Evolutionary conservation across 83 land plant species (phyloP), one percentile per base, ranked within the genome.

Genomic region (Picea abies): DNA sequence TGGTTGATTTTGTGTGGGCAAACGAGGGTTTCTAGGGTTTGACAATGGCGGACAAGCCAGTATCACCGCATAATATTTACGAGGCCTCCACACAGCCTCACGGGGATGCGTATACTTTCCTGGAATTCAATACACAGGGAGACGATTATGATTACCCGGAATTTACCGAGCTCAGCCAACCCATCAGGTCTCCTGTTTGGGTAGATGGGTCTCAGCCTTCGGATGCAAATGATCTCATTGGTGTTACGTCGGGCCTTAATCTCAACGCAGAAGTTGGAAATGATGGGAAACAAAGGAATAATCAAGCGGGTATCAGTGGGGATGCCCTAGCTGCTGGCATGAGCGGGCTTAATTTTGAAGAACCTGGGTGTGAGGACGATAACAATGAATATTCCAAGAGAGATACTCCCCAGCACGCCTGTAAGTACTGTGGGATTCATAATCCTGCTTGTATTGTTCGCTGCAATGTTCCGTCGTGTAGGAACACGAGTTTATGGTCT

Each of bases 401-500:
- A 60, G 95, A 87, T 75, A 87, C 91, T 41, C 89, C 93, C 12
- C 97, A 98, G 86, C 99, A 98, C 73, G 97, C 99, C 10, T 98
- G 99, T 83, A 81, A 91, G 84, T 98, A 98, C 69, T 98, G 99
- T 39, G 99, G 99, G 11, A 96, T 94, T 52, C 92, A 91, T 80
- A 96, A 98, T 71, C 99, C 99, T 9, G 96, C 99, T 1, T 98
- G 99, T 52, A 92, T 98, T 3, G 99, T 94, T n/a, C 83, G 99
- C 78, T 98, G 99, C 78, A 98, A 96, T 81, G 94, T 96, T 26
- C 97, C 99, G 3, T 91, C 97, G 0, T 98, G 99, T 75, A 83
- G 99, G 29, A 98, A 98, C n/a, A n/a, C n/a, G n/a, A n/a, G n/a
- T n/a, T n/a, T n/a, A n/a, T n/a, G n/a, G n/a, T n/a, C n/a, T n/a